Evolutionary conservation across 768 basidiomycete genomes (phyloP).

Genomic region (Mycena venus): DNA sequence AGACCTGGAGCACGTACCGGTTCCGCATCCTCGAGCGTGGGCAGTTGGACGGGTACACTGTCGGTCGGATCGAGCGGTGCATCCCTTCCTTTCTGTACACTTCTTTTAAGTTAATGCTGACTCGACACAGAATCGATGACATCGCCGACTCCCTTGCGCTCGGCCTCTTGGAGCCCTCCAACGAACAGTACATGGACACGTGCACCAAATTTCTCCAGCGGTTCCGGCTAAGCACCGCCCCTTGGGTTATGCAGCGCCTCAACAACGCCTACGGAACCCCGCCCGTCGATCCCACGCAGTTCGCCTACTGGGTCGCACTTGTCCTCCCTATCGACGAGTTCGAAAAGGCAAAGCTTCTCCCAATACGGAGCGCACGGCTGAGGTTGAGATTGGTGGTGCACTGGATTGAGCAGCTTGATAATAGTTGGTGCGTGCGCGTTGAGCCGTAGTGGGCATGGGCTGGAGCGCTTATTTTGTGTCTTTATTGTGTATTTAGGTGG

Average conservation of each 20-base stretch:
- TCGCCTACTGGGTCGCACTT: constrained; percentile 92
- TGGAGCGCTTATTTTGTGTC: too few species aligned
- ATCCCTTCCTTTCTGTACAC: too few species aligned
- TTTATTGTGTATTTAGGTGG: too few species aligned
- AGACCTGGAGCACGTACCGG: constrained; percentile 72
- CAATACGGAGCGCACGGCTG: constrained; percentile 82
- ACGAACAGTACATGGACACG: constrained; percentile 65
- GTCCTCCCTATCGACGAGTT: constrained; percentile 93
- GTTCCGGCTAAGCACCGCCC: constrained; percentile 77
- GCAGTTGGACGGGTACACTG: constrained; percentile 89
- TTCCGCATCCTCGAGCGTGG: constrained; percentile 91
- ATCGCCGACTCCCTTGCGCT: constrained; percentile 32
- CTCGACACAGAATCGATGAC: constrained; percentile 48
- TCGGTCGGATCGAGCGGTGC: constrained; percentile 85
- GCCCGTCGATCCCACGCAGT: constrained; percentile 78
- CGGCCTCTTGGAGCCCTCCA: constrained; percentile 48
- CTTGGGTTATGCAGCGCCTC: constrained; percentile 93
- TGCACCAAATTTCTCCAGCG: constrained; percentile 60
- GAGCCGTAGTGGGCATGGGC: too few species aligned
- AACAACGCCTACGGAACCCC: constrained; percentile 83
- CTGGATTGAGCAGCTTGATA: constrained; percentile 87
- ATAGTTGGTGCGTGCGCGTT: too few species aligned
- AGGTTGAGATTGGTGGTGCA: constrained; percentile 89
- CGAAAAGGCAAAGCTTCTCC: constrained; percentile 89
- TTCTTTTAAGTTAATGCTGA: too few species aligned